A percentile compares a stretch with the other conserved stretches of the same genome.
Evolutionary conservation across 441 rosid genomes (phyloP).

Genomic region (Erodium trifolium): DNA sequence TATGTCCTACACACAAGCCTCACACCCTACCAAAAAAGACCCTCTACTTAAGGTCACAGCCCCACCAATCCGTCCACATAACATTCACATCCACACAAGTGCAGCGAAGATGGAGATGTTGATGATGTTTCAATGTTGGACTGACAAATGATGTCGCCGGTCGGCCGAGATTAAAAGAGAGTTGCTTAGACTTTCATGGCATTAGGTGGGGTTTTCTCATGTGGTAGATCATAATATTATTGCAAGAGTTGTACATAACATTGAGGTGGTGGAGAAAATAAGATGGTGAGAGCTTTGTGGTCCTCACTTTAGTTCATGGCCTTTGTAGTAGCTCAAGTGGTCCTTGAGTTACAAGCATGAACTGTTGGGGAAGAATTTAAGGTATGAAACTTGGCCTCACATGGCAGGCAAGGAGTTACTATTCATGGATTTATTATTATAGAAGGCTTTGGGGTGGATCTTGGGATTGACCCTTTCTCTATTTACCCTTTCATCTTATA

Average conservation of each 20-base stretch:
- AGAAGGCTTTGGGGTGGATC: too few species aligned
- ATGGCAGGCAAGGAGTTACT: neutral
- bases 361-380: conserved; percentile 2
- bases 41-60: neutral
- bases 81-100: neutral
- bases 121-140: neutral
- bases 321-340: neutral
- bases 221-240: neutral
- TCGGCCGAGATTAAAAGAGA: neutral
- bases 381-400: neutral
- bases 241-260: neutral
- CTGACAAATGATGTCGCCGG: neutral
- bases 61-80: neutral
- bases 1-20: neutral
- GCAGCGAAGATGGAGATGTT: neutral
- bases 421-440: neutral
- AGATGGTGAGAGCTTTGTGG: neutral
- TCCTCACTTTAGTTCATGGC: neutral
- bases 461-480: too few species aligned
- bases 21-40: neutral
- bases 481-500: too few species aligned
- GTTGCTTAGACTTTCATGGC: neutral
- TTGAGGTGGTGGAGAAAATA: neutral
- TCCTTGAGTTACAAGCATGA: neutral
- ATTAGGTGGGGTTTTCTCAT: neutral